A percentile compares a stretch with the other conserved stretches of the same genome.
These are phyloP conservation scores for Mortierella alpina DNA, from an alignment of 192 early-diverging fungal genomes.

Conservation along the genomic window DNA sequence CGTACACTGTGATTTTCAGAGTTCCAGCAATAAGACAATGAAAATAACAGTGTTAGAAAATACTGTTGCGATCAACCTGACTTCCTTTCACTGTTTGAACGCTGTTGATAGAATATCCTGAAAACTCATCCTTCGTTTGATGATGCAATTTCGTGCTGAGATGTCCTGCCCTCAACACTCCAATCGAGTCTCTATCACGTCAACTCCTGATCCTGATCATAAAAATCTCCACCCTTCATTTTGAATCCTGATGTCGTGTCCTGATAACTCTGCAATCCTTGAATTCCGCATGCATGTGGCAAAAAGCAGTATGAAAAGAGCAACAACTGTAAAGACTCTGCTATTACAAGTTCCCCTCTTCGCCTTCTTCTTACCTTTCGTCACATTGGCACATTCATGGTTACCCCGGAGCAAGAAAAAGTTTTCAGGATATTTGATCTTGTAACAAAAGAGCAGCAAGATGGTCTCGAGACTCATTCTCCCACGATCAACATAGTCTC, in stretches of 20 bases:
- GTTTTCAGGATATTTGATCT: constrained; percentile 97
- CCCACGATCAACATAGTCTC: constrained; percentile 98
- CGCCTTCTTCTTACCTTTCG: constrained; percentile 66
- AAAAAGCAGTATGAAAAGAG: neutral
- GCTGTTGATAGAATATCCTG: too few relatives aligned
- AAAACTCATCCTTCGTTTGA: too few relatives aligned
- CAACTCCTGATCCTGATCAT: too few relatives aligned
- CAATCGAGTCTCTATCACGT: too few relatives aligned
- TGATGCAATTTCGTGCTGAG: too few relatives aligned
- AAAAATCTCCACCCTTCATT: too few relatives aligned
- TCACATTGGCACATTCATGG: constrained; percentile 95
- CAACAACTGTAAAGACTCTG: neutral
- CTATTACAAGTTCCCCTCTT: neutral
- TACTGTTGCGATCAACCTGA: neutral
- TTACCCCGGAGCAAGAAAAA: constrained; percentile 97
- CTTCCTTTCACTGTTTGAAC: neutral
- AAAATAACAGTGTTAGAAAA: constrained; percentile 12
- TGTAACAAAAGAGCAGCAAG: constrained; percentile 92
- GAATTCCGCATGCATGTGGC: too few relatives aligned
- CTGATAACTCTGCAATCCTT: too few relatives aligned
- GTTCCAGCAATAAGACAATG: neutral
- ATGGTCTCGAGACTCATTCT: constrained; percentile 96
- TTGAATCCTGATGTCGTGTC: too few relatives aligned
- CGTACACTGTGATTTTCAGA: constrained; percentile 71
- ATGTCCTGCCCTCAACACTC: too few relatives aligned